phyloP scores from a whole-genome alignment of 176 grass and related monocot genomes.

The Dendrocalamus sinicus region DNA sequence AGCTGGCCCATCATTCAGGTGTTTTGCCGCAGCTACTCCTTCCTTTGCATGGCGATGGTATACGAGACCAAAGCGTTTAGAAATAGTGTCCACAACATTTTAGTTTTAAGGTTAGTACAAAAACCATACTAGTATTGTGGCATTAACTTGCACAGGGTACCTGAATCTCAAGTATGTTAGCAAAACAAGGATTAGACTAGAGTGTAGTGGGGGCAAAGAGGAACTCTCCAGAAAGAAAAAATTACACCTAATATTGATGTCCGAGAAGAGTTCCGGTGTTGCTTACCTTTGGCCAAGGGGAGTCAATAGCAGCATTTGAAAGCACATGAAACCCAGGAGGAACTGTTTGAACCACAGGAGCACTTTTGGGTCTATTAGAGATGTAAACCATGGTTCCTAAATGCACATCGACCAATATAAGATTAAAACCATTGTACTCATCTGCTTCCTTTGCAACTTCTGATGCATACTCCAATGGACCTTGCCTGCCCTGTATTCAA shows the following conservation, averaged over 20 bases:
- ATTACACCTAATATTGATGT: neutral
- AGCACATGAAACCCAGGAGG: constrained; percentile 83
- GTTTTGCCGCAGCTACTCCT: too few relatives aligned
- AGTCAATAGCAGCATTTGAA: constrained; percentile 77
- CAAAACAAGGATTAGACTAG: neutral
- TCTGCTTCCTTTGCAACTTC: constrained; percentile 86
- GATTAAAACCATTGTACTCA: constrained; percentile 83
- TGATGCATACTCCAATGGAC: constrained; percentile 65
- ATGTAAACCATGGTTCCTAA: constrained; percentile 80
- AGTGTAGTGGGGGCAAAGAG: constrained; percentile 5
- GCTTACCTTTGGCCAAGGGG: constrained; percentile 91
- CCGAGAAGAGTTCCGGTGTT: neutral
- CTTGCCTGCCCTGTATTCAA: constrained; percentile 51
- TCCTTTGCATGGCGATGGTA: too few relatives aligned
- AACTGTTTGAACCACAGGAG: constrained; percentile 66
- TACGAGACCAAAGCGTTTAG: too few relatives aligned
- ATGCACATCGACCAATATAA: constrained; percentile 72
- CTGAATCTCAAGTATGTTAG: neutral
- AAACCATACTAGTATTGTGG: neutral
- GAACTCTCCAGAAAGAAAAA: neutral
- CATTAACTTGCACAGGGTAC: neutral
- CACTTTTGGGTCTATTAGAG: constrained; percentile 67
- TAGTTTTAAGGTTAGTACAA: neutral
- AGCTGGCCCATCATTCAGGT: too few relatives aligned
- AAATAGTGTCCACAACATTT: too few relatives aligned